Evolutionary conservation across 495 filamentous ascomycete genomes (phyloP).

Genomic region (Aspergillus biplanus): DNA sequence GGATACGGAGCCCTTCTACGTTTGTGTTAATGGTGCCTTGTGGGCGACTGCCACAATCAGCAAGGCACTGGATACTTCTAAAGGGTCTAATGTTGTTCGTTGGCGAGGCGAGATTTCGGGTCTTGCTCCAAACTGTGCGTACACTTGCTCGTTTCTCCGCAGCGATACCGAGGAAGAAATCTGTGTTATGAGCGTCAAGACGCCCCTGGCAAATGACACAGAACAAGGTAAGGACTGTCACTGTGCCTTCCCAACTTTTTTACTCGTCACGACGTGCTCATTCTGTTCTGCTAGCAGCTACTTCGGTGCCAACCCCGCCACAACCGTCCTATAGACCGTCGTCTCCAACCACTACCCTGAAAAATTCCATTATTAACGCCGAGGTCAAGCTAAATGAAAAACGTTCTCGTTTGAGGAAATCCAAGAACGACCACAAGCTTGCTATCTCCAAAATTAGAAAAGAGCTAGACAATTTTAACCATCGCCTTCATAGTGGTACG

Average conservation of each 20-base stretch:
- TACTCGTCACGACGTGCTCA: neutral
- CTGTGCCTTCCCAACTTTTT: constrained; percentile 11
- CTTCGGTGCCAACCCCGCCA: constrained; percentile 44
- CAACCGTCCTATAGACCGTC: constrained; percentile 73
- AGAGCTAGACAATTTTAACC: constrained; percentile 76
- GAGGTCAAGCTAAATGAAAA: constrained; percentile 79
- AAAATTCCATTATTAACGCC: constrained; percentile 80
- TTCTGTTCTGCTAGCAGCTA: constrained; percentile 36
- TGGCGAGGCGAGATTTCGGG: constrained; percentile 90
- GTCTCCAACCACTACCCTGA: constrained; percentile 87
- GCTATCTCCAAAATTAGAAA: constrained; percentile 70
- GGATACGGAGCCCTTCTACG: constrained; percentile 77
- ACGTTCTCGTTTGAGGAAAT: constrained; percentile 71
- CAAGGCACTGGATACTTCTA: constrained; percentile 52
- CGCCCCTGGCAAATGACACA: constrained; percentile 67
- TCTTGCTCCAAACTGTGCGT: constrained; percentile 82
- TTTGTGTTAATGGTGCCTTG: constrained; percentile 83
- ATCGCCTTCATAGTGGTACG: constrained; percentile 71
- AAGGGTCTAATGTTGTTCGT: constrained; percentile 52
- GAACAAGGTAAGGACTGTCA: constrained; percentile 56
- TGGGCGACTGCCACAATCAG: constrained; percentile 83
- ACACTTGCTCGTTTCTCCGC: constrained; percentile 82
- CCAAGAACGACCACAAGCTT: constrained; percentile 78
- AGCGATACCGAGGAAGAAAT: constrained; percentile 72
- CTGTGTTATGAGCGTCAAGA: constrained; percentile 79